These are phyloP conservation scores for Polychaeton citri DNA, from an alignment of 2,329 filamentous ascomycete genomes.

Conservation along the genomic window DNA sequence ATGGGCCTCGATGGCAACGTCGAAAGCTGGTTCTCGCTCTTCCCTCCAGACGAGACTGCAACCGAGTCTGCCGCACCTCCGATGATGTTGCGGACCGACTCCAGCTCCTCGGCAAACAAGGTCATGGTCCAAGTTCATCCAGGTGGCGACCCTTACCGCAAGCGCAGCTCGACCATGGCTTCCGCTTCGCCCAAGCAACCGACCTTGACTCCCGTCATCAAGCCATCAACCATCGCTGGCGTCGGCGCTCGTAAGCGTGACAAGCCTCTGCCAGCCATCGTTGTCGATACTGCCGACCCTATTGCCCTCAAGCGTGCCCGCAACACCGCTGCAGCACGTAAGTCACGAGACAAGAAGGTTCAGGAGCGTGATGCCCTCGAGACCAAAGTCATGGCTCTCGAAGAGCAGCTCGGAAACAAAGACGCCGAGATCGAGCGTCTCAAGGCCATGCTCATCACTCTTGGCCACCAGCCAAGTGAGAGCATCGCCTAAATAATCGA, in stretches of 20 bases:
- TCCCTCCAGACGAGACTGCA: slow-evolving; percentile 41
- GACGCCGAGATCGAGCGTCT: not conserved
- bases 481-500: not conserved
- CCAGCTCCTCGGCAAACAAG: slow-evolving; percentile 20
- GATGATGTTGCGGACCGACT: slow-evolving; percentile 27
- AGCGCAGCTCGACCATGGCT: slow-evolving; percentile 21
- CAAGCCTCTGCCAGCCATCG: slow-evolving; percentile 67
- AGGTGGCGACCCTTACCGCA: slow-evolving; percentile 20
- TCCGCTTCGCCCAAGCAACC: slow-evolving; percentile 27
- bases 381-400: slow-evolving; percentile 46
- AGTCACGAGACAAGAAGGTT: slow-evolving; percentile 79
- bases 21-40: slow-evolving; percentile 61
- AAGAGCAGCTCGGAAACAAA: slow-evolving; percentile 21
- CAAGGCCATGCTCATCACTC: not conserved
- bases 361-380: slow-evolving; percentile 63
- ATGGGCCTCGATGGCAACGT: slow-evolving; percentile 40
- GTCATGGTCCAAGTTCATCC: slow-evolving; percentile 22
- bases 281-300: slow-evolving; percentile 60
- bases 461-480: not conserved
- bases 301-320: slow-evolving; percentile 84
- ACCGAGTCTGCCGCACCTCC: slow-evolving; percentile 13
- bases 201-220: slow-evolving; percentile 25
- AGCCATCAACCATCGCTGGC: slow-evolving; percentile 57
- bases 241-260: slow-evolving; percentile 61
- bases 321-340: slow-evolving; percentile 86